Conservation (phyloP, 2,329 filamentous ascomycete genomes). For the Penicillium sp. region DNA sequence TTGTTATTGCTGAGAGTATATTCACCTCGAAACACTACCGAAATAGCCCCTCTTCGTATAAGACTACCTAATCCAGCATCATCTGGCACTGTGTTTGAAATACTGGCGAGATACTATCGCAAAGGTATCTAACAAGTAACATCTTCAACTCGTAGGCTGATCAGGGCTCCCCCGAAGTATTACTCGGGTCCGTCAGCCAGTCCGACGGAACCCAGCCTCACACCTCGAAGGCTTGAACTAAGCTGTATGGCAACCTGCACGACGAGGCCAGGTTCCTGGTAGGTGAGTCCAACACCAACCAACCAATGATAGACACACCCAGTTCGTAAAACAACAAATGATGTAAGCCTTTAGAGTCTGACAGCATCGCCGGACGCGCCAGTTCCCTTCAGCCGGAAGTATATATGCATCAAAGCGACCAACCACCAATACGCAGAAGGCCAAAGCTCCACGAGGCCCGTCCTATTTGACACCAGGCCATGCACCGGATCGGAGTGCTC, state of each 20-base stretch:
- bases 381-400: slow-evolving; percentile 3
- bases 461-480: slow-evolving; percentile 14
- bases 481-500: slow-evolving; percentile 9
- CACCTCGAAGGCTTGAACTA: slow-evolving; percentile 1
- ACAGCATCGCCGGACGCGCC: slow-evolving; percentile 14
- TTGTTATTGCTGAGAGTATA: neutral
- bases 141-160: slow-evolving; percentile 1
- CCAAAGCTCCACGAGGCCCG: slow-evolving; percentile 19
- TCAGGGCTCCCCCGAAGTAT: slow-evolving; percentile 5
- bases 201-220: slow-evolving; percentile 6
- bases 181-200: slow-evolving; percentile 14
- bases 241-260: neutral
- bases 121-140: neutral
- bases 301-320: neutral
- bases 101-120: neutral
- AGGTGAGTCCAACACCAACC: neutral
- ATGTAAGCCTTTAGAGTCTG: slow-evolving; percentile 18
- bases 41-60: neutral
- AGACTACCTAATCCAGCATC: neutral
- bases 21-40: neutral
- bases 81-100: neutral
- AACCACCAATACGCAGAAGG: slow-evolving; percentile 8
- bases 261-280: neutral
- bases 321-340: neutral
- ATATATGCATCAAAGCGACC: slow-evolving; percentile 20